These are phyloP conservation scores for Trichoderma asperelloides DNA, from an alignment of 495 filamentous ascomycete genomes.

Conservation along the genomic window DNA sequence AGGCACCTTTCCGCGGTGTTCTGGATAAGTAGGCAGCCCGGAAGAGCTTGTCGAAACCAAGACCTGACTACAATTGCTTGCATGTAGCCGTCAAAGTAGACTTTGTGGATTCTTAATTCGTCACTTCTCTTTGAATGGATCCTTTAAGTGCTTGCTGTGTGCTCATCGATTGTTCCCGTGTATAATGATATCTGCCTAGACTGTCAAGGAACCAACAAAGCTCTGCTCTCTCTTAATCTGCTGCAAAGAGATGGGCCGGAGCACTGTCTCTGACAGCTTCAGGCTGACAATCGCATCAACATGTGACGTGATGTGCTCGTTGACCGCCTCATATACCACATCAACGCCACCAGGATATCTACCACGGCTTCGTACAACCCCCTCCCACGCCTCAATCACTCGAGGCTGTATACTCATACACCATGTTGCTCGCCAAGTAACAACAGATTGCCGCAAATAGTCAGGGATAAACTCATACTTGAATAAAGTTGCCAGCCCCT, in stretches of 20 bases:
- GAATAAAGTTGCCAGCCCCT: neutral
- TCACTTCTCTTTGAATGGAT: neutral
- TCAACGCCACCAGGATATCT: neutral
- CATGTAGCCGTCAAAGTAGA: neutral
- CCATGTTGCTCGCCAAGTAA: constrained; percentile 6
- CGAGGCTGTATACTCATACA: constrained; percentile 7
- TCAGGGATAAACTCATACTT: neutral
- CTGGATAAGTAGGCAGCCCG: neutral
- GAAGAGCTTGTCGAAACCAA: constrained; percentile 3
- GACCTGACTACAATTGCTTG: constrained; percentile 2
- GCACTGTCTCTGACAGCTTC: constrained; percentile 6
- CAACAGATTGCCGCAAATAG: neutral
- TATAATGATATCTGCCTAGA: neutral
- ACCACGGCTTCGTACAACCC: constrained; percentile 2
- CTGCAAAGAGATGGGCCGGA: constrained; percentile 5
- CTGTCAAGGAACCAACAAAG: constrained; percentile 1
- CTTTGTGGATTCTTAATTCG: neutral
- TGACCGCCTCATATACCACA: constrained; percentile 4
- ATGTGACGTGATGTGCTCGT: constrained; percentile 6
- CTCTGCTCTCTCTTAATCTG: constrained; percentile 6
- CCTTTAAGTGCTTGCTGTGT: neutral
- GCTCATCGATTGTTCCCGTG: neutral
- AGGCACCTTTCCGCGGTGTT: neutral
- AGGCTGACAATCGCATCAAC: constrained; percentile 1
- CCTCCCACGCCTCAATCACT: constrained; percentile 2